Evolutionary conservation across 225 moss, liverwort and hornwort genomes (phyloP).

Genomic region (Sphagnum tenellum): DNA sequence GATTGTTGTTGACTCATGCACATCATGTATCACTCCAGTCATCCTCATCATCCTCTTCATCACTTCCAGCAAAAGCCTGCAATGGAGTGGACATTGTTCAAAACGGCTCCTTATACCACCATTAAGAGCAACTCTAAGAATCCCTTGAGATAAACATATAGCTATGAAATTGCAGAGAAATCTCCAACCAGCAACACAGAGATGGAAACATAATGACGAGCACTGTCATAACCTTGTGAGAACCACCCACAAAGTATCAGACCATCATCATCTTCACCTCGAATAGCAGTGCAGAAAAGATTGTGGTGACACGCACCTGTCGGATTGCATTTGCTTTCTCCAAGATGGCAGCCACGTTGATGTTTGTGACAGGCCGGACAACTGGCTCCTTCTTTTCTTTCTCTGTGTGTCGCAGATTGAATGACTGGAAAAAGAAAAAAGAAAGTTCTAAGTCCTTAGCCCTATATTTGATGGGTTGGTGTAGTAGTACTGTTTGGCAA

Average conservation of each 20-base stretch:
- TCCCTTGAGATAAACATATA: neutral
- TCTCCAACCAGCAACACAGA: neutral
- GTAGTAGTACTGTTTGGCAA: neutral
- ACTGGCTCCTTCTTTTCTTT: conserved; percentile 42
- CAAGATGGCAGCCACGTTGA: conserved; percentile 89
- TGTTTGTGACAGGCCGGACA: conserved; percentile 52
- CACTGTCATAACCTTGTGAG: too few species aligned
- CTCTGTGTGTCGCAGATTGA: conserved; percentile 60
- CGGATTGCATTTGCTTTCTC: conserved; percentile 93
- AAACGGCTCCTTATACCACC: too few species aligned
- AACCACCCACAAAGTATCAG: too few species aligned
- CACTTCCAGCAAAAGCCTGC: conserved; percentile 84
- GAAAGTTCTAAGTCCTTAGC: neutral
- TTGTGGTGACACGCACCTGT: conserved; percentile 35
- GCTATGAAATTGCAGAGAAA: neutral
- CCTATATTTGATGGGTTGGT: too few species aligned
- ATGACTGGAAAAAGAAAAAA: conserved; percentile 38
- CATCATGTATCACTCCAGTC: conserved; percentile 67
- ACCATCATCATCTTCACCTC: too few species aligned
- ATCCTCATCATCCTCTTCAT: conserved; percentile 69
- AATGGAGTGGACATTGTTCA: neutral
- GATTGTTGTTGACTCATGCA: neutral
- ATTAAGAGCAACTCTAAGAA: neutral
- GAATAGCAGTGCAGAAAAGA: too few species aligned
- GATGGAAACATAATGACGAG: neutral